A percentile compares a stretch with the other conserved stretches of the same genome.
phyloP scores from a whole-genome alignment of 1,284 basidiomycete species.

The Fomitiporia mediterranea region DNA sequence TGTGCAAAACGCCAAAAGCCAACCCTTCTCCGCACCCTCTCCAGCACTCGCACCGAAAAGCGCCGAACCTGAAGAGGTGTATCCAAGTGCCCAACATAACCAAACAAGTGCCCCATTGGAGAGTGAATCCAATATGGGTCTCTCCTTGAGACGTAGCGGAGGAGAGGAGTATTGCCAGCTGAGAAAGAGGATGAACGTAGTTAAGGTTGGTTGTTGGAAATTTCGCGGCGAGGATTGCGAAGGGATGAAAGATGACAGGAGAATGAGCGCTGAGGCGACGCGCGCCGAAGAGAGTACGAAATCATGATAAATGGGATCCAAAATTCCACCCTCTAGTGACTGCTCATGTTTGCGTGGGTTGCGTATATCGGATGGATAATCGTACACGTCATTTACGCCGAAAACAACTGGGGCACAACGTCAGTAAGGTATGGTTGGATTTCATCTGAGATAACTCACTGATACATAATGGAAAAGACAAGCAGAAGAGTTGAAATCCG shows the following conservation, averaged over 20 bases:
- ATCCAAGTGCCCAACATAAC: constrained; percentile 25
- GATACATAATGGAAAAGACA: constrained; percentile 24
- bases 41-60: not conserved
- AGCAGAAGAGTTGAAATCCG: constrained; percentile 19
- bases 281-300: constrained; percentile 23
- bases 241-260: constrained; percentile 17
- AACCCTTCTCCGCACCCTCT: constrained; percentile 22
- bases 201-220: constrained; percentile 3
- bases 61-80: constrained; percentile 9
- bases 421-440: too few species aligned
- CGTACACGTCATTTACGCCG: constrained; percentile 27
- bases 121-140: constrained; percentile 25
- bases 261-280: constrained; percentile 22
- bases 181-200: constrained; percentile 21
- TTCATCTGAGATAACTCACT: too few species aligned
- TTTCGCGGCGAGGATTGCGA: constrained; percentile 15
- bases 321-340: constrained; percentile 25
- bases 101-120: constrained; percentile 26
- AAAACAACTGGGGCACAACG: constrained; percentile 29
- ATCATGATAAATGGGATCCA: constrained; percentile 24
- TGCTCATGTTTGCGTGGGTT: constrained; percentile 25
- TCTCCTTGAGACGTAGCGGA: constrained; percentile 25
- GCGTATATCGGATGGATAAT: constrained; percentile 24
- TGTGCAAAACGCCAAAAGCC: constrained; percentile 23
- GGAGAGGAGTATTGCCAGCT: constrained; percentile 28